Evolutionary conservation across 768 basidiomycete genomes (phyloP).

Genomic region (Multifurca ochricompacta): DNA sequence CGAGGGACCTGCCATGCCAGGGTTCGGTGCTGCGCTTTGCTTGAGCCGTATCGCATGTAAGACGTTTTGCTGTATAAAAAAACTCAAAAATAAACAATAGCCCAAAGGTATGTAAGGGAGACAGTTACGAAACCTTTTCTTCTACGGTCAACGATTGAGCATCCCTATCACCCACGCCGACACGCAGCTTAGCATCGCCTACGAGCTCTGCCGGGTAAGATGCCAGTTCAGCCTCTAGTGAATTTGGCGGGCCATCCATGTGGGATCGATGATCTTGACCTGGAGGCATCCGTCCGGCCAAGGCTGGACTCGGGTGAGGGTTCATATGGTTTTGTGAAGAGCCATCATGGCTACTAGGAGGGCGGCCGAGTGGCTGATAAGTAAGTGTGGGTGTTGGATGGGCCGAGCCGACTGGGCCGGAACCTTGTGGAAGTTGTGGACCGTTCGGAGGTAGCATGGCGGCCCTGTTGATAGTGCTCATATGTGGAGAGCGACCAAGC

Average conservation of each 20-base stretch:
- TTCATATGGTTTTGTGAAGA: conserved; percentile 32
- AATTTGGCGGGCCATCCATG: conserved; percentile 18
- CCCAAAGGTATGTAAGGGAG: conserved; percentile 1
- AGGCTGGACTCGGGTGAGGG: conserved; percentile 50
- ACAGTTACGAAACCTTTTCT: conserved; percentile 49
- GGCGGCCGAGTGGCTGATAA: conserved; percentile 41
- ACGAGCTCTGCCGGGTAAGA: conserved; percentile 33
- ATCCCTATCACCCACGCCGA: conserved; percentile 42
- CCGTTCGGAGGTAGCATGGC: conserved; percentile 45
- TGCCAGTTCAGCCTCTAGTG: conserved; percentile 37
- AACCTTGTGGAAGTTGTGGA: conserved; percentile 30
- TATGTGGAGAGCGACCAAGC: conserved; percentile 46
- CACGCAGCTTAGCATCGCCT: conserved; percentile 33
- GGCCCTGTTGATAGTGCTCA: conserved; percentile 33
- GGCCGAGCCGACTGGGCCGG: conserved; percentile 31
- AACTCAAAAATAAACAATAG: conserved; percentile 1
- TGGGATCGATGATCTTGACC: conserved; percentile 21
- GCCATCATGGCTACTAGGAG: conserved; percentile 51
- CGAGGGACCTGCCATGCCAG: conserved; percentile 39
- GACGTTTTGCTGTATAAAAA: conserved; percentile 31
- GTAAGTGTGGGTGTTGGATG: conserved; percentile 34
- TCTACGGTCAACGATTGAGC: conserved; percentile 32
- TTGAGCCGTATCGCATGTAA: conserved; percentile 20
- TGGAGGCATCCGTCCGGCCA: conserved; percentile 42
- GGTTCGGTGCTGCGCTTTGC: conserved; percentile 27